These are phyloP conservation scores for Penicillium ucsense DNA, from an alignment of 495 filamentous ascomycete genomes.

Conservation along the genomic window DNA sequence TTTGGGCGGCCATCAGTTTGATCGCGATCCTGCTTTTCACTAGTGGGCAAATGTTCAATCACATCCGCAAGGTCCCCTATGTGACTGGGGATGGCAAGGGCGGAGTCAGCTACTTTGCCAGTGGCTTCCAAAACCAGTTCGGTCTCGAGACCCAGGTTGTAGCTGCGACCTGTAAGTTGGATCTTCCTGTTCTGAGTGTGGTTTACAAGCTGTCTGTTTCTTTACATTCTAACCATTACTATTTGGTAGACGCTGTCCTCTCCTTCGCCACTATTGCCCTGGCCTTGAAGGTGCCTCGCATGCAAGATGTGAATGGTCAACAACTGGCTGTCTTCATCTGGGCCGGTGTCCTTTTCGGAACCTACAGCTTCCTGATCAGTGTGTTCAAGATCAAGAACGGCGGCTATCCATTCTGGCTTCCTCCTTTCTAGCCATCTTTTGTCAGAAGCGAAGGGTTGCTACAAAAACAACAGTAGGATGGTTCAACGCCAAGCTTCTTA, in stretches of 20 bases:
- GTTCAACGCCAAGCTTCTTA: neutral
- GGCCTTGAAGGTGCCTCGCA: conserved; percentile 83
- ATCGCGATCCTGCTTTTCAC: conserved; percentile 91
- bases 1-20: conserved; percentile 87
- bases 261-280: conserved; percentile 85
- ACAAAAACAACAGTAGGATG: neutral
- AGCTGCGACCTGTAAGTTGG: conserved; percentile 81
- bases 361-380: conserved; percentile 91
- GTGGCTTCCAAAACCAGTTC: conserved; percentile 90
- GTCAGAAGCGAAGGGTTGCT: neutral
- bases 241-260: conserved; percentile 69
- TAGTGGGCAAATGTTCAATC: conserved; percentile 98
- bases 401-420: conserved; percentile 88
- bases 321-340: conserved; percentile 75
- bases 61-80: conserved; percentile 95
- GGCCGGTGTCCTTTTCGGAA: conserved; percentile 64
- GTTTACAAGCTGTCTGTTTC: neutral
- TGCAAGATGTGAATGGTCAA: conserved; percentile 66
- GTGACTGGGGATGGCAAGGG: conserved; percentile 78
- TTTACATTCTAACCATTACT: conserved; percentile 4
- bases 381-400: conserved; percentile 92
- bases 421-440: conserved; percentile 56
- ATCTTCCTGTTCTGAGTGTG: too few species aligned
- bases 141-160: conserved; percentile 95
- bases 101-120: conserved; percentile 84